These are phyloP conservation scores for Tulasnella sp. DNA, from an alignment of 768 basidiomycete species.

Conservation along the genomic window DNA sequence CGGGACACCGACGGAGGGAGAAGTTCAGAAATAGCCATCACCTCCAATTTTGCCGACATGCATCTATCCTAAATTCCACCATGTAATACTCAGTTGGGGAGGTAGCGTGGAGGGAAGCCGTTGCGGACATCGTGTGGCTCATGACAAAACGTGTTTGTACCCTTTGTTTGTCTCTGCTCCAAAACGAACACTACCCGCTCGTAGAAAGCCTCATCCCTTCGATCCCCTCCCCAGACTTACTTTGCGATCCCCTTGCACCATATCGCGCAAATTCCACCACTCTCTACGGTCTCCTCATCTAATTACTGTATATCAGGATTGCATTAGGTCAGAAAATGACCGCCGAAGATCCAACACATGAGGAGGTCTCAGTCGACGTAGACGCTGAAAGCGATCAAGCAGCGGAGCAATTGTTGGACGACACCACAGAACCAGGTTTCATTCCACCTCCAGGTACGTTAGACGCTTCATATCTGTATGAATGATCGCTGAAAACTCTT, in stretches of 20 bases:
- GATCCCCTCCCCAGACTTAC: no score
- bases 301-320: neutral
- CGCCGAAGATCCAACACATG: neutral
- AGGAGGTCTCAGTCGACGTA: neutral
- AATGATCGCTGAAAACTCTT: neutral
- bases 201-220: neutral
- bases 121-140: no score
- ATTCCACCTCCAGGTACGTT: neutral
- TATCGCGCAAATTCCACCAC: neutral
- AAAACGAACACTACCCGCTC: no score
- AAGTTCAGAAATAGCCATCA: no score
- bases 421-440: neutral
- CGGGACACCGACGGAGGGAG: no score
- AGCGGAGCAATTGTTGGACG: neutral
- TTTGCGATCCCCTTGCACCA: neutral
- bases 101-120: no score
- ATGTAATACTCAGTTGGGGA: no score
- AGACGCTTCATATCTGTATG: neutral
- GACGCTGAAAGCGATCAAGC: neutral
- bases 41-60: no score
- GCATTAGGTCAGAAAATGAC: neutral
- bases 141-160: neutral
- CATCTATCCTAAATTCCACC: no score
- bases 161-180: neutral
- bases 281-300: neutral